Evolutionary conservation across 495 filamentous ascomycete genomes (phyloP).

Genomic region (Neurospora sp.): DNA sequence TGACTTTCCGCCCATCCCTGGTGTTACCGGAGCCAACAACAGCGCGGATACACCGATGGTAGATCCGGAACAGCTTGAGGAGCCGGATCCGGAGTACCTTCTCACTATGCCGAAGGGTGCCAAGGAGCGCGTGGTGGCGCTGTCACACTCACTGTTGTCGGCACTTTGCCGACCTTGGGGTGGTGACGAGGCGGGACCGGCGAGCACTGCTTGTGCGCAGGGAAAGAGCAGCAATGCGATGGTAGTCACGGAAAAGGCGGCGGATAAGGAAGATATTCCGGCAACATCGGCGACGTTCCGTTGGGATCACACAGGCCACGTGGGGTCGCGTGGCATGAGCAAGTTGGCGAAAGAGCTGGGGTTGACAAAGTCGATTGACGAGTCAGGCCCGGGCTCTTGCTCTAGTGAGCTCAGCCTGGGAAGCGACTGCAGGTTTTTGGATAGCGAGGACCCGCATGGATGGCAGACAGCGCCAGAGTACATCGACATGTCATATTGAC

Average conservation of each 20-base stretch:
- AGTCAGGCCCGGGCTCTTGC: neutral
- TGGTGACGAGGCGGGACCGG: neutral
- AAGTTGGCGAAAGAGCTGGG: constrained; percentile 5
- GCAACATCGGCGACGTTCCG: neutral
- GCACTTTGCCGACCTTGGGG: constrained; percentile 18
- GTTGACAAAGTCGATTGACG: neutral
- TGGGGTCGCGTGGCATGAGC: neutral
- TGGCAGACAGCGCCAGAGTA: constrained; percentile 7
- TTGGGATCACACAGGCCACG: constrained; percentile 5
- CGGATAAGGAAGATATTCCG: neutral
- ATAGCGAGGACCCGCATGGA: constrained; percentile 17
- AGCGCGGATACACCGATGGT: neutral
- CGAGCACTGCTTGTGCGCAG: neutral
- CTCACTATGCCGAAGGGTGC: constrained; percentile 7
- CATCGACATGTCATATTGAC: neutral
- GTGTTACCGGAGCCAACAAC: neutral
- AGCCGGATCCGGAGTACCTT: constrained; percentile 6
- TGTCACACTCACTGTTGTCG: constrained; percentile 7
- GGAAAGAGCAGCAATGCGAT: neutral
- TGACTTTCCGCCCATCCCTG: constrained; percentile 1
- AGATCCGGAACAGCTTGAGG: neutral
- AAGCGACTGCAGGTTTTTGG: constrained; percentile 10
- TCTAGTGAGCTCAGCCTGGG: neutral
- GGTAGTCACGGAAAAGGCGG: neutral
- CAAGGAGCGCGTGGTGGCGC: neutral